These are phyloP conservation scores for Withania somnifera DNA, from an alignment of 305 asterid genomes.

Conservation along the genomic window DNA sequence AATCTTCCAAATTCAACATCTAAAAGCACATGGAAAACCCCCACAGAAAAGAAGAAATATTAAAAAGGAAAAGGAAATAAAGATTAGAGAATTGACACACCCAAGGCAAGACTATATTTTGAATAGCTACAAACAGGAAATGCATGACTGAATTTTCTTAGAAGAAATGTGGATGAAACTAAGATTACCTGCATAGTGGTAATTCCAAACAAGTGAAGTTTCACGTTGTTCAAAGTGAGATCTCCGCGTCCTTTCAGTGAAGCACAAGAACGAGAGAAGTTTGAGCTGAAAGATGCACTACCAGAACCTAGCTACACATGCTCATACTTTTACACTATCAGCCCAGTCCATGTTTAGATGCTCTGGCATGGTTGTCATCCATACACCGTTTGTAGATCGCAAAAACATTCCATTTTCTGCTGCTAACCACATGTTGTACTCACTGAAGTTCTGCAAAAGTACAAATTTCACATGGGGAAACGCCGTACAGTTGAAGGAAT, in stretches of 20 bases:
- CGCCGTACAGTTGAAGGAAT: not conserved
- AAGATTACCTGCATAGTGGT: constrained; percentile 81
- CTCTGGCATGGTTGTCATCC: constrained; percentile 99
- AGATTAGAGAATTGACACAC: not conserved
- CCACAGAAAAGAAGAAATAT: not conserved
- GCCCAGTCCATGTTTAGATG: constrained; percentile 98
- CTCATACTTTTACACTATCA: constrained; percentile 71
- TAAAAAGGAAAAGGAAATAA: not conserved
- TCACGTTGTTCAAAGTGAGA: constrained; percentile 84
- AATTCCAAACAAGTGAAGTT: constrained; percentile 96
- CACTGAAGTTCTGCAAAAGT: constrained; percentile 70
- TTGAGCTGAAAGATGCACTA: constrained; percentile 10
- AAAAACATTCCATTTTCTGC: constrained; percentile 99
- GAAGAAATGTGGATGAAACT: not conserved
- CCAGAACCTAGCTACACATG: not conserved
- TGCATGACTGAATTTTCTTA: not conserved
- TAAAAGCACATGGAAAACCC: constrained; percentile 13
- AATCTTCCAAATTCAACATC: constrained; percentile 95
- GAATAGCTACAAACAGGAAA: not conserved
- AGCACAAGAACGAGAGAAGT: constrained; percentile 33
- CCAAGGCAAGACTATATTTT: not conserved
- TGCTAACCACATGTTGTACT: constrained; percentile 94
- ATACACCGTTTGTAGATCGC: constrained; percentile 70
- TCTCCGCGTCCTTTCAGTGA: constrained; percentile 97
- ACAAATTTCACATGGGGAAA: constrained; percentile 8